phyloP scores from a whole-genome alignment of 73 alveolate genomes.

The Stentor roeselii region DNA sequence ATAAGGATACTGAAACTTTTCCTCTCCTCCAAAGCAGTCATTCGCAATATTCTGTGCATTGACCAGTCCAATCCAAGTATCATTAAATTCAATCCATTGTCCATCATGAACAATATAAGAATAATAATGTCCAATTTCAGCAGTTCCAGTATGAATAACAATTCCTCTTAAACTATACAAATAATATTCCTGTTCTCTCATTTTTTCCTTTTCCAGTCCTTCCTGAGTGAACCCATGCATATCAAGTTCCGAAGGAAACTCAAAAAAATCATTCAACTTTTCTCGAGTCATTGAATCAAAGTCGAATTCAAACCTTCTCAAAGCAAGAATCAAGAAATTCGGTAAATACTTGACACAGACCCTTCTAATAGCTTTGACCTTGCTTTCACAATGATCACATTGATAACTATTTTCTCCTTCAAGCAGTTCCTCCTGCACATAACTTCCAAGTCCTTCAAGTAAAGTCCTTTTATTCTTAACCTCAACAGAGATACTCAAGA shows the following conservation, averaged over 20 bases:
- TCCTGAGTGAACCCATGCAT: slow-evolving; percentile 93
- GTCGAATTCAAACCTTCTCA: slow-evolving; percentile 95
- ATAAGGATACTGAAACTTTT: not conserved
- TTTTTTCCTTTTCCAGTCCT: slow-evolving; percentile 62
- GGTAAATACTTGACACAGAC: slow-evolving; percentile 91
- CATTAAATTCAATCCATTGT: slow-evolving; percentile 61
- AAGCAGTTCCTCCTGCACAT: slow-evolving; percentile 91
- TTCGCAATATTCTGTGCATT: slow-evolving; percentile 64
- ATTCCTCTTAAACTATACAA: slow-evolving; percentile 86
- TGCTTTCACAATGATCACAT: slow-evolving; percentile 89
- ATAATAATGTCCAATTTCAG: slow-evolving; percentile 98
- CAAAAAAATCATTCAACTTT: slow-evolving; percentile 92
- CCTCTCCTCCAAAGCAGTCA: slow-evolving; percentile 89
- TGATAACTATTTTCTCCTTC: slow-evolving; percentile 96
- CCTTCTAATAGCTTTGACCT: slow-evolving; percentile 90
- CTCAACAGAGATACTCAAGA: slow-evolving; percentile 35
- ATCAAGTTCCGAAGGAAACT: slow-evolving; percentile 91
- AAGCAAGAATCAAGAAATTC: slow-evolving; percentile 79
- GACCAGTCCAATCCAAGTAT: slow-evolving; percentile 60
- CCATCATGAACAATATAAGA: slow-evolving; percentile 60
- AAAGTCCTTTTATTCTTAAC: slow-evolving; percentile 79
- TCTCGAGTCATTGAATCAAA: slow-evolving; percentile 86
- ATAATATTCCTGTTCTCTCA: slow-evolving; percentile 70
- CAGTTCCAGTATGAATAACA: slow-evolving; percentile 95
- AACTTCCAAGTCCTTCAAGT: slow-evolving; percentile 80